Percentiles rank a stretch among this genome's conserved stretches.
Evolutionary conservation across 305 asterid genomes (phyloP).

Genomic region (Petunia hybrid): DNA sequence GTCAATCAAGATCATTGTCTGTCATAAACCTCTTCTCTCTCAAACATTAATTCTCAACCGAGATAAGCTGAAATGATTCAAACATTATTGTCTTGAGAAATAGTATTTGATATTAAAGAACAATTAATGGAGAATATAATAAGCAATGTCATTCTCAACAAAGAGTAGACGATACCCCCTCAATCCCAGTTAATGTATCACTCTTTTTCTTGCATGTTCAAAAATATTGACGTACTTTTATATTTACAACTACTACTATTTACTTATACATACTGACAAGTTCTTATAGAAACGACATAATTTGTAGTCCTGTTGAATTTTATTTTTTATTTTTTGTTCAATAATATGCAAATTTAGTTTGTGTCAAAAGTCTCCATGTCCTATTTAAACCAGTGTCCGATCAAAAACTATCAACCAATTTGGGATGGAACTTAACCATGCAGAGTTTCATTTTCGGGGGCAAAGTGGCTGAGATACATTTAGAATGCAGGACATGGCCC

Average conservation of each 20-base stretch:
- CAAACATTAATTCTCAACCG: background rate
- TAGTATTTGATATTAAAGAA: background rate
- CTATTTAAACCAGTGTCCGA: background rate
- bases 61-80: background rate
- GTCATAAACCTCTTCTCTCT: background rate
- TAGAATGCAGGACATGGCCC: background rate
- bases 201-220: background rate
- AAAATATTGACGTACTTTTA: background rate
- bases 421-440: background rate
- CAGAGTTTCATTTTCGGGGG: background rate
- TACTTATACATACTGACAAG: background rate
- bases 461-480: background rate
- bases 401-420: background rate
- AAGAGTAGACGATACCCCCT: background rate
- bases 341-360: background rate
- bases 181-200: background rate
- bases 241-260: background rate
- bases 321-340: too few relatives aligned
- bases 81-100: background rate
- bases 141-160: background rate
- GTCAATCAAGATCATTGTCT: constrained; percentile 4
- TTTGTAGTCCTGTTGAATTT: background rate
- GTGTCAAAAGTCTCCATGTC: background rate
- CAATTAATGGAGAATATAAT: background rate
- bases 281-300: background rate